These are phyloP conservation scores for Areca catechu DNA, from an alignment of 176 grass and related monocot genomes.

Conservation along the genomic window DNA sequence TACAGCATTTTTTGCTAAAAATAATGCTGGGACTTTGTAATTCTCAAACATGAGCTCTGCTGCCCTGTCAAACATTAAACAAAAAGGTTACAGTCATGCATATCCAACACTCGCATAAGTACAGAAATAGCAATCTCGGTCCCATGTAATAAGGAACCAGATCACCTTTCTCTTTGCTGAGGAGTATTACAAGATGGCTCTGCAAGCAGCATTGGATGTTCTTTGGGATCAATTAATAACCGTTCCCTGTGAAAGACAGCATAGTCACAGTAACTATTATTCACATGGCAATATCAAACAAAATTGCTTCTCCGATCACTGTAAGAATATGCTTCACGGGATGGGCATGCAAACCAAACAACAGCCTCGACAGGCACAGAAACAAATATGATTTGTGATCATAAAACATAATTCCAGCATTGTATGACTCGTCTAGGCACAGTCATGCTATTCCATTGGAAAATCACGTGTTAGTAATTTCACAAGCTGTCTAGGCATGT, in stretches of 20 bases:
- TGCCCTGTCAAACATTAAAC: slow-evolving; percentile 47
- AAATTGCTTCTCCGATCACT: not conserved
- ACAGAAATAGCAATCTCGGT: no score
- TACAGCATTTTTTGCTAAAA: slow-evolving; percentile 99
- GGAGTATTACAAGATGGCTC: slow-evolving; percentile 80
- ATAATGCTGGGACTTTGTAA: slow-evolving; percentile 94
- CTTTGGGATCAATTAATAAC: slow-evolving; percentile 90
- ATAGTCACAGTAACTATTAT: not conserved
- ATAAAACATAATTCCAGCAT: no score
- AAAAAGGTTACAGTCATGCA: slow-evolving; percentile 7
- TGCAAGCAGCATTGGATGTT: slow-evolving; percentile 95
- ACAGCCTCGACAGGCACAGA: no score
- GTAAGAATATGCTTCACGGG: no score
- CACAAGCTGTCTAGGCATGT: no score
- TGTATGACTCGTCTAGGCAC: no score
- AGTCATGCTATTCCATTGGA: no score
- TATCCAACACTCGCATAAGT: no score
- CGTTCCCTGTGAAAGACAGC: slow-evolving; percentile 41
- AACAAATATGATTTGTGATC: no score
- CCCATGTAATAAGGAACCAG: no score
- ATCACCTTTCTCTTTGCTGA: slow-evolving; percentile 89
- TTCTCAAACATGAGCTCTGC: slow-evolving; percentile 99
- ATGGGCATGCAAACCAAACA: no score
- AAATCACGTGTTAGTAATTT: no score
- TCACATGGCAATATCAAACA: not conserved